Conservation (phyloP, 148 eudicot genomes). For the Dysphania ambrosioides region DNA sequence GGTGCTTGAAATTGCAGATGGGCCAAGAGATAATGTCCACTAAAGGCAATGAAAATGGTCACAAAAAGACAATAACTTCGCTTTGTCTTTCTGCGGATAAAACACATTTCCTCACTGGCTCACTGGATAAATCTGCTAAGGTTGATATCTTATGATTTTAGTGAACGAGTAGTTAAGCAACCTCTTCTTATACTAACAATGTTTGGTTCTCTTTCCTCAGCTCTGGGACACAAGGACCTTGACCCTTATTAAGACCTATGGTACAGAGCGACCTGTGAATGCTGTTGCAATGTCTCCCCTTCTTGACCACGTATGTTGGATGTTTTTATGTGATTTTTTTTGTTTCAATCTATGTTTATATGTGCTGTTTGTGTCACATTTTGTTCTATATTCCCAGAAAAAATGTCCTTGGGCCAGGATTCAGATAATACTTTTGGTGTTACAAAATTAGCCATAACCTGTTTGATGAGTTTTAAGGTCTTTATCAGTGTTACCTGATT, state of each 20-base stretch:
- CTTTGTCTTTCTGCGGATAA: conserved; percentile 73
- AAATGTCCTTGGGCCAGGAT: background rate
- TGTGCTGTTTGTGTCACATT: background rate
- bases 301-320: conserved; percentile 72
- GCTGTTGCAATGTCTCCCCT: conserved; percentile 94
- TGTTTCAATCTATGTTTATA: background rate
- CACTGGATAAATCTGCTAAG: conserved; percentile 92
- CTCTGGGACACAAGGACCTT: conserved; percentile 89
- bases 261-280: conserved; percentile 80
- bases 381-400: background rate
- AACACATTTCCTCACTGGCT: conserved; percentile 85
- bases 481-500: too few species aligned
- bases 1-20: conserved; percentile 44
- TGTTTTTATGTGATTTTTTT: background rate
- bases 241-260: conserved; percentile 75
- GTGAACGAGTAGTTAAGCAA: background rate
- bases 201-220: conserved; percentile 30
- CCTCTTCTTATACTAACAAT: background rate
- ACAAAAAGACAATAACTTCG: conserved; percentile 68
- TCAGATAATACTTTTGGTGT: background rate
- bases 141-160: conserved; percentile 29
- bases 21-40: conserved; percentile 68
- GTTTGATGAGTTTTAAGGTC: background rate
- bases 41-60: conserved; percentile 64
- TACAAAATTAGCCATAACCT: background rate